Percentiles rank a stretch among this genome's conserved stretches.
phyloP scores from a whole-genome alignment of 2,329 filamentous ascomycete species.

The Aspergillus floridensis region DNA sequence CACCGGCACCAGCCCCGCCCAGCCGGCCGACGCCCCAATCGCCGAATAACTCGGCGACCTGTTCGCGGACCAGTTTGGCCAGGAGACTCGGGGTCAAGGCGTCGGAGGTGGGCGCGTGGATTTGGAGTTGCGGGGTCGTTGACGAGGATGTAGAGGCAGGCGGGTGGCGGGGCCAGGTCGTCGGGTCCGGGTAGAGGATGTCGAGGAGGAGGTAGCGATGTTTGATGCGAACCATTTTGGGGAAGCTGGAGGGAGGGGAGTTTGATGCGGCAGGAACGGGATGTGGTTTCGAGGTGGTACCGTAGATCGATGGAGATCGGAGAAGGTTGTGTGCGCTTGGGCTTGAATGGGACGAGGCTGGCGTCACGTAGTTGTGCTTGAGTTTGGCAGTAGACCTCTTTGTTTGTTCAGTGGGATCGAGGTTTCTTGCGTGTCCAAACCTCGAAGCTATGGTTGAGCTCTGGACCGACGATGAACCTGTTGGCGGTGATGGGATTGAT shows the following conservation, averaged over 20 bases:
- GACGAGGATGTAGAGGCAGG: slow-evolving; percentile 13
- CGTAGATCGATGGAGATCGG: neutral
- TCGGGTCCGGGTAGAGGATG: slow-evolving; percentile 73
- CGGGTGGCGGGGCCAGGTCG: slow-evolving; percentile 35
- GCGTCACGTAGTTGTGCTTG: neutral
- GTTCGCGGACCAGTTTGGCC: slow-evolving; percentile 65
- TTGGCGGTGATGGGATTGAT: neutral
- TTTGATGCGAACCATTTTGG: slow-evolving; percentile 86
- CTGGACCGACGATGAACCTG: neutral
- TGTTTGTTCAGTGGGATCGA: no score
- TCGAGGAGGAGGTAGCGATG: slow-evolving; percentile 94
- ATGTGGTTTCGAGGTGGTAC: neutral
- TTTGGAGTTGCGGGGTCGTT: slow-evolving; percentile 63
- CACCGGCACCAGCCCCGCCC: slow-evolving; percentile 65
- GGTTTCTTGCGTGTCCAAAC: no score
- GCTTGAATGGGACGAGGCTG: neutral
- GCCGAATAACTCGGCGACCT: slow-evolving; percentile 73
- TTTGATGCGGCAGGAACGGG: slow-evolving; percentile 14
- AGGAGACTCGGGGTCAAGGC: slow-evolving; percentile 66
- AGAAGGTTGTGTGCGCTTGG: neutral
- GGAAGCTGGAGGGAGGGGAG: no score
- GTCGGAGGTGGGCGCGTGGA: slow-evolving; percentile 76
- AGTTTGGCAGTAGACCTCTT: no score
- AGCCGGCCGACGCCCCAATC: slow-evolving; percentile 69
- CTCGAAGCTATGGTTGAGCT: no score